A percentile compares a stretch with the other conserved stretches of the same genome.
phyloP scores from a whole-genome alignment of 2,329 filamentous ascomycete genomes.

The Phoma sp. region DNA sequence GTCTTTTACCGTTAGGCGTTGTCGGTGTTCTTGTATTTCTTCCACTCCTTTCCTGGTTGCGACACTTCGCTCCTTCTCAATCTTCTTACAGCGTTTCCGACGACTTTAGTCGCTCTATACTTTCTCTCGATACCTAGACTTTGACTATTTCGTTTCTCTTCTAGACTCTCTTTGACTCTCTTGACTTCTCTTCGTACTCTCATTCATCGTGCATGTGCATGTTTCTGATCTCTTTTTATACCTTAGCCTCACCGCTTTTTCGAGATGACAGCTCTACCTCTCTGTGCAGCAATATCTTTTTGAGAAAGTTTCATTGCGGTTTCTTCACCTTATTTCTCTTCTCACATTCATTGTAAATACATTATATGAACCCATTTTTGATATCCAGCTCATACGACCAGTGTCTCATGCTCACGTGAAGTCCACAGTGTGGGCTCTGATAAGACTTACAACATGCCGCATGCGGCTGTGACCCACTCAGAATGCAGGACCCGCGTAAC shows the following conservation, averaged over 20 bases:
- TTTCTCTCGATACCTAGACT: slow-evolving; percentile 11
- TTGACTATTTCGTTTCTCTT: background rate
- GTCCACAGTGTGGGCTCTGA: background rate
- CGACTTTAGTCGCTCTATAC: slow-evolving; percentile 3
- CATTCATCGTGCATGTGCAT: slow-evolving; percentile 11
- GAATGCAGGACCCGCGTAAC: background rate
- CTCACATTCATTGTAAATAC: slow-evolving; percentile 29
- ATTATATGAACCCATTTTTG: slow-evolving; percentile 9
- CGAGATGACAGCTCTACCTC: background rate
- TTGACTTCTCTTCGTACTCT: slow-evolving; percentile 11
- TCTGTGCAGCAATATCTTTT: background rate
- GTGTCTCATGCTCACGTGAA: slow-evolving; percentile 2
- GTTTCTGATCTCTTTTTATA: background rate
- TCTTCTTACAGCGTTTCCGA: slow-evolving; percentile 2
- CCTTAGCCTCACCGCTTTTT: slow-evolving; percentile 3
- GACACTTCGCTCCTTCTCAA: background rate
- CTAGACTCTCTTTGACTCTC: slow-evolving; percentile 16
- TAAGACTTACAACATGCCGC: slow-evolving; percentile 4
- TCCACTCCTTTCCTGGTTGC: slow-evolving; percentile 21
- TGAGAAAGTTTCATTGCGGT: background rate
- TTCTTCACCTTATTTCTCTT: slow-evolving; percentile 13
- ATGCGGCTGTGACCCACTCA: slow-evolving; percentile 7
- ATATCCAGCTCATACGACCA: background rate
- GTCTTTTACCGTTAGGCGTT: slow-evolving; percentile 21
- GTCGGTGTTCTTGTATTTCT: slow-evolving; percentile 24